Percentiles rank a stretch among this genome's conserved stretches.
Conservation (phyloP, 768 basidiomycete genomes). For the Podaxis mareebaensis region DNA sequence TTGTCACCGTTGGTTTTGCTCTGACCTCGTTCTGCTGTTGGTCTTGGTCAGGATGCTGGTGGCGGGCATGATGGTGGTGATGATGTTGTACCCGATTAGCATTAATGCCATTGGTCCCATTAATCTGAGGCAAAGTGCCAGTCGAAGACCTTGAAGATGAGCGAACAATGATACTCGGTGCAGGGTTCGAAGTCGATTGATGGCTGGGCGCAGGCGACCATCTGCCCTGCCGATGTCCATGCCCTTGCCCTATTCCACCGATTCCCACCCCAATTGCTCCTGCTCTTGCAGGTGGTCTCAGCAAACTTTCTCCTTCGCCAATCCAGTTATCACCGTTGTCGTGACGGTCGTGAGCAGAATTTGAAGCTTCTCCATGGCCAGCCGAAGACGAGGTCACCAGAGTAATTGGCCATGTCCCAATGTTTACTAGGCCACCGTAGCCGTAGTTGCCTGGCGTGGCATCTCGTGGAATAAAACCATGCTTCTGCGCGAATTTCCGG, state of each 20-base stretch:
- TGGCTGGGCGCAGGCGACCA: conserved; percentile 2
- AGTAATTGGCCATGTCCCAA: conserved; percentile 88
- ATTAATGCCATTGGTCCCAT: background rate
- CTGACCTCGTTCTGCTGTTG: conserved; percentile 18
- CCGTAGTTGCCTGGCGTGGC: conserved; percentile 91
- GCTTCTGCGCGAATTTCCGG: conserved; percentile 83
- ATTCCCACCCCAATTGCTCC: conserved; percentile 5
- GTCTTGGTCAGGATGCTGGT: conserved; percentile 7
- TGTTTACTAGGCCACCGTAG: conserved; percentile 86
- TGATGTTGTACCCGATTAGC: background rate
- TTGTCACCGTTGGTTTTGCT: conserved; percentile 34
- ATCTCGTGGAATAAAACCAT: conserved; percentile 86
- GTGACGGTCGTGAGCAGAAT: background rate
- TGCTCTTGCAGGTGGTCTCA: background rate
- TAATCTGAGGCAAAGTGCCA: background rate
- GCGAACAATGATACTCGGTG: conserved; percentile 3
- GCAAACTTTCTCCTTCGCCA: background rate
- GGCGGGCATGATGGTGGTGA: background rate
- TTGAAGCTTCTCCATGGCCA: background rate
- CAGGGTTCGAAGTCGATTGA: background rate
- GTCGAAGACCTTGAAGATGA: background rate
- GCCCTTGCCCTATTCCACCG: background rate
- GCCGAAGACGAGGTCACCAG: conserved; percentile 45
- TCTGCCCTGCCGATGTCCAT: background rate
- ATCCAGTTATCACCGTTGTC: background rate